phyloP scores from a whole-genome alignment of 257 asterid species.

The Solanum piurae region DNA sequence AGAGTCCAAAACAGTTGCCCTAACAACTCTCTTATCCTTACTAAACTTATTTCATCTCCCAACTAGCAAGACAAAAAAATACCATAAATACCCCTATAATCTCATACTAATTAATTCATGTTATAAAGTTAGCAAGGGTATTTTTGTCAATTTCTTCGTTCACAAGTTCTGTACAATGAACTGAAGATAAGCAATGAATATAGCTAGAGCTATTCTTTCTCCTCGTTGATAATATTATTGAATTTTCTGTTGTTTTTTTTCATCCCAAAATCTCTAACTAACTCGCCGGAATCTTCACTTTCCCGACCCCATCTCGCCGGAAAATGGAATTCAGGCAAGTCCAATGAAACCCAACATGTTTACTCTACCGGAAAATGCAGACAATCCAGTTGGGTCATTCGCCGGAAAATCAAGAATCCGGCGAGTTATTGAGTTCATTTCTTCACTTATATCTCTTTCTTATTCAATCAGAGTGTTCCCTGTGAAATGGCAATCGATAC shows the following conservation, averaged over 20 bases:
- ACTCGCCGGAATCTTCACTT: slow-evolving; percentile 26
- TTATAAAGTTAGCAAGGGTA: not conserved
- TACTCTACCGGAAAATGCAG: not conserved
- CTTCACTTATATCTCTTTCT: slow-evolving; percentile 53
- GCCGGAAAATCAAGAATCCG: slow-evolving; percentile 18
- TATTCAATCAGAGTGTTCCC: slow-evolving; percentile 58
- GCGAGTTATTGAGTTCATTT: slow-evolving; percentile 30
- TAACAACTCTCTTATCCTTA: not conserved
- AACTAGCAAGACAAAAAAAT: not conserved
- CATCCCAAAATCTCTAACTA: slow-evolving; percentile 5
- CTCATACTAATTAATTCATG: not conserved
- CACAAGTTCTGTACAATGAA: slow-evolving; percentile 18
- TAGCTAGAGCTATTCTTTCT: slow-evolving; percentile 5
- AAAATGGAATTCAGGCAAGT: not conserved
- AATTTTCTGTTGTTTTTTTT: not conserved
- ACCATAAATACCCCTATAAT: not conserved
- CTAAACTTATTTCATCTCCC: not conserved
- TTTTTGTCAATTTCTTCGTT: not conserved
- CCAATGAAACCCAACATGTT: slow-evolving; percentile 16
- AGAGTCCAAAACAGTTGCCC: not conserved
- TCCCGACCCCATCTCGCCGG: not conserved
- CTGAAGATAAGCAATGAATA: slow-evolving; percentile 10
- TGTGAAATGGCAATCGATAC: slow-evolving; percentile 52
- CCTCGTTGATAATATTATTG: slow-evolving; percentile 25
- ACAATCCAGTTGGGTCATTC: not conserved